Conservation (phyloP, 2,329 filamentous ascomycete genomes). For the Ceratocystis papillata region DNA sequence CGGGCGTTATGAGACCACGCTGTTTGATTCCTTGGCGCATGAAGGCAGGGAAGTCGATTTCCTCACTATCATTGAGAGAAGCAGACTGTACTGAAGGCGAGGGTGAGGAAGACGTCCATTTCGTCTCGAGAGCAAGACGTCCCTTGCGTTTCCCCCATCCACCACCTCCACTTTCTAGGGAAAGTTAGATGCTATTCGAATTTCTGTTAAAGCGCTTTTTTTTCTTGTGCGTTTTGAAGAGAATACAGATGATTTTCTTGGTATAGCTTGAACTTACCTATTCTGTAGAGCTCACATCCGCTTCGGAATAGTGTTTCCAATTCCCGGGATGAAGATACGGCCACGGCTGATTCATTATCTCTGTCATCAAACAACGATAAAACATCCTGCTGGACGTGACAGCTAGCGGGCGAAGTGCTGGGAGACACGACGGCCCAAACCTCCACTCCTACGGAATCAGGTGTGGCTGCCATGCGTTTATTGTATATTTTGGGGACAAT, state of each 20-base stretch:
- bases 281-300: conserved; percentile 36
- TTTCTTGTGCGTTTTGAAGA: no score
- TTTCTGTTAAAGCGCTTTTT: background rate
- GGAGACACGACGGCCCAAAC: conserved; percentile 56
- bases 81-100: conserved; percentile 25
- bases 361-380: conserved; percentile 23
- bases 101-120: conserved; percentile 24
- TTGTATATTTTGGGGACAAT: conserved; percentile 51
- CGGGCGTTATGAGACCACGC: conserved; percentile 47
- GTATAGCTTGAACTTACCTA: conserved; percentile 33
- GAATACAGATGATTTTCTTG: no score
- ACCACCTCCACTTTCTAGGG: conserved; percentile 61
- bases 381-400: conserved; percentile 40
- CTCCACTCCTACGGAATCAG: conserved; percentile 42
- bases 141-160: conserved; percentile 77
- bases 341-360: conserved; percentile 20
- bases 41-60: conserved; percentile 31
- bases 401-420: conserved; percentile 25
- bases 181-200: conserved; percentile 5
- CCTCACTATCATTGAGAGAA: conserved; percentile 25
- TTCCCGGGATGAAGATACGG: background rate
- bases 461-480: conserved; percentile 29
- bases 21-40: conserved; percentile 22
- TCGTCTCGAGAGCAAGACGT: conserved; percentile 63
- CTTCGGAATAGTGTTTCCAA: background rate